Base-by-base conservation (phyloP, 306 rosid genomes). In the Gleditsia sinensis region DNA sequence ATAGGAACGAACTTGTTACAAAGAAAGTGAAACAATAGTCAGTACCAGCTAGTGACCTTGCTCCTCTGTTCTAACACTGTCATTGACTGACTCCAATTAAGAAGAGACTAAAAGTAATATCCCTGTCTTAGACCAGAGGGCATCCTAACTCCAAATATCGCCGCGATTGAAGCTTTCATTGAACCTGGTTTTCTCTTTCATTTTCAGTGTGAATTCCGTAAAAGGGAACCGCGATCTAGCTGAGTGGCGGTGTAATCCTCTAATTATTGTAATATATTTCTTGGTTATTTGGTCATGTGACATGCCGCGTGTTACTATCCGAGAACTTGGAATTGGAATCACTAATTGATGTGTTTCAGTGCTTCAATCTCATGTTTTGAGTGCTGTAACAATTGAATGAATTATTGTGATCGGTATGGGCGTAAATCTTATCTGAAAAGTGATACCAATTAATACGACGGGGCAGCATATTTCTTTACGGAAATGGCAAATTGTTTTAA, bases 141-240 rank as follows among this genome's bases (percentile, higher is more conserved):
- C 57, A 32, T 50, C 24, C 8, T 10, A 30, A 30, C 67, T 30
- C 66, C 12, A 23, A 59, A 79, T 65, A 53, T 72, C 39, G 83
- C 83, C 79, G 79, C 20, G 55, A 80, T 13, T 74, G 36, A 68
- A 62, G 83, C 76, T 3, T 33, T 33, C 9, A 6, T 19, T 19
- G 56, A 49, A 7, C 43, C 43, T 1, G 7, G 7, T 7, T 3
- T 9, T 37, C 1, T 37, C 7, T 37, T 37, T 37, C 43, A 37
- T 37, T 11, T 9, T 11, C 48, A 42, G 12, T 37, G 43, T 37
- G 9, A 37, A 37, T 0, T 8, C 12, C 12, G 43, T 7, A 37
- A 37, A 37, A 37, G 11, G 10, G 7, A 37, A 7, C 9, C 2
- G 12, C 43, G 0, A 37, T 2, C 34, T 32, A 0, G 9, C 1